phyloP scores from a whole-genome alignment of 441 rosid genomes.

The Pelargonium citronellum region DNA sequence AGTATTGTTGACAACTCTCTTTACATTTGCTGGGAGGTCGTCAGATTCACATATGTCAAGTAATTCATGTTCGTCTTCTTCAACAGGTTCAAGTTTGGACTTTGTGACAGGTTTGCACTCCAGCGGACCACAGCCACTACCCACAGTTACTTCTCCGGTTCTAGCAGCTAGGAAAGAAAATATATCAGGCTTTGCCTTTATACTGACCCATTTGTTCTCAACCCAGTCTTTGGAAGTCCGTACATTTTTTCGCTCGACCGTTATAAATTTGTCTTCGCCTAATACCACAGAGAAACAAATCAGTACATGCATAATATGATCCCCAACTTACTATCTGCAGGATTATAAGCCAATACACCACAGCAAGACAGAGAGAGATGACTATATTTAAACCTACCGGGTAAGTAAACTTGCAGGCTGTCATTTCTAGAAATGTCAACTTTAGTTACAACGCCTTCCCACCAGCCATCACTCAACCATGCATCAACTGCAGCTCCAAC shows the following conservation, averaged over 20 bases:
- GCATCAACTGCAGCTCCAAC: slow-evolving; percentile 84
- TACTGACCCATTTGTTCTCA: slow-evolving; percentile 33
- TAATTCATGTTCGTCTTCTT: slow-evolving; percentile 16
- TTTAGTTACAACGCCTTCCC: slow-evolving; percentile 81
- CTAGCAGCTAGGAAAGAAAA: slow-evolving; percentile 20
- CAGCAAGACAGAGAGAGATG: too few species aligned
- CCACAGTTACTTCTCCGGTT: slow-evolving; percentile 9
- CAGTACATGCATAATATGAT: not conserved
- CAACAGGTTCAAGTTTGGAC: slow-evolving; percentile 15
- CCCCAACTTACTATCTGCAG: slow-evolving; percentile 2
- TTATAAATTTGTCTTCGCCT: slow-evolving; percentile 33
- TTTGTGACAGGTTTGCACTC: slow-evolving; percentile 9
- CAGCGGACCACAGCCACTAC: slow-evolving; percentile 3
- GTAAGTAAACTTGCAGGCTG: slow-evolving; percentile 54
- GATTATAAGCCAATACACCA: not conserved
- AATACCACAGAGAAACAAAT: slow-evolving; percentile 13
- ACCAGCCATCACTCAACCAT: slow-evolving; percentile 99
- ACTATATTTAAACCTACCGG: slow-evolving; percentile 43
- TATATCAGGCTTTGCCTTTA: slow-evolving; percentile 27
- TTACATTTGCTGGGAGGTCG: not conserved
- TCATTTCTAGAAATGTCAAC: slow-evolving; percentile 28
- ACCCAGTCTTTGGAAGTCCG: slow-evolving; percentile 40
- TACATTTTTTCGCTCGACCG: slow-evolving; percentile 20
- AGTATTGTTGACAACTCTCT: too few species aligned
- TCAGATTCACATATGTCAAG: not conserved